Evolutionary conservation across 2,329 filamentous ascomycete genomes (phyloP), one percentile per base, ranked within the genome.

Genomic region (Chaetomium globosum): DNA sequence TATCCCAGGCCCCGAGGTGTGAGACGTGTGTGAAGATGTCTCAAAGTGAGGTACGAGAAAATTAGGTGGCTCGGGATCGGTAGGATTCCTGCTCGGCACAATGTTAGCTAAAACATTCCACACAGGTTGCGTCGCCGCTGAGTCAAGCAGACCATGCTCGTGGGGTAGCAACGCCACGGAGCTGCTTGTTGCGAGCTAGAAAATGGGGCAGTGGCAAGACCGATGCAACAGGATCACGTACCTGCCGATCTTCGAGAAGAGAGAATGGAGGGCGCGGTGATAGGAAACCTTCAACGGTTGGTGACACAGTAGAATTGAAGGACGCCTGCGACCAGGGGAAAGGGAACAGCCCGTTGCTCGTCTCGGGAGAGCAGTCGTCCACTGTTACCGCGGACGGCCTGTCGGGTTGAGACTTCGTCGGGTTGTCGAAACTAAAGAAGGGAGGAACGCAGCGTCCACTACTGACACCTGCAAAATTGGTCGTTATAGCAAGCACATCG

Each of bases 241-340:
- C 65, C 59, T 65, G 55, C 26, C 31, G n/a, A 51, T 28, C 52
- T 28, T 39, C 48, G 39, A 56, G 28, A 21, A n/a, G 51, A 26
- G 28, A 53, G 59, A 33, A 31, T 2, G 28, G 55, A 59, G 33
- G 43, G 59, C 51, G 21, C 23, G n/a, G 59, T 39, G 26, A 28
- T 63, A 51, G 53, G 54, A 59, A 66, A 59, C 59, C 55, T 67
- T 66, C 59, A 68, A 71, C 58, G 59, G 61, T 69, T 59, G 75
- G 76, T 77, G 73, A 64, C 64, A 65, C 63, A 61, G 65, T 67
- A 73, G 74, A 77, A 81, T 73, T 72, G 72, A 78, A 82, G 83
- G 83, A 83, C 83, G 84, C 84, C 83, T 82, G 84, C 83, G 83
- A 79, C 84, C 83, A 74, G 70, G 69, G 74, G 73, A 75, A 71